Base-by-base conservation (phyloP, 1,139 yeast genomes). In the Torulaspora pretoriensis region DNA sequence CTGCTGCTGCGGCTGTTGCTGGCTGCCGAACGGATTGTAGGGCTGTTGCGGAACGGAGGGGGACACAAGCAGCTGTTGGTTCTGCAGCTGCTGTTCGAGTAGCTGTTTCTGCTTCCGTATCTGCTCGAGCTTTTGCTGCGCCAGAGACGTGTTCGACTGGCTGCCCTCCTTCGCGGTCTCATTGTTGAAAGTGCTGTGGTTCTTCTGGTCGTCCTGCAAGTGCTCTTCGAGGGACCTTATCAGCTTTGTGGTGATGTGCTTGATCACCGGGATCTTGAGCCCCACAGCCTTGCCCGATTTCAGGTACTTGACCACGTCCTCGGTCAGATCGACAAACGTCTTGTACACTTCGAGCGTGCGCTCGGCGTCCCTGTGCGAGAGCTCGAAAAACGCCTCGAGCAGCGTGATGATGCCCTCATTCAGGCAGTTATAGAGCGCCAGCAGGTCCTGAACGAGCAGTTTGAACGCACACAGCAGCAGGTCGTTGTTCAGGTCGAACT, bases 371-470 rank as follows among this genome's bases (percentile, higher is more conserved):
- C 72, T 71, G 54, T 78, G 80, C 30, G 90, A 80, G 80, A 92
- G 84, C 67, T 92, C 98, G 68, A 92, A 92, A 67, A 87, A 92
- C 62, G 92, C 95, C 63, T 92, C 97, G 53, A 92, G 75, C 39
- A 92, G 70, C 59, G 89, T 90, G 54, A 92, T 90, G 30, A 92
- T 96, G 24, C 97, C 97, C 68, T 92, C 97, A 66, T 92, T 92
- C 54, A 92, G 71, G 45, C 84, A 83, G 67, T 92, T 97, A 67
- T 88, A 94, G 35, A 92, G 69, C 1, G 88, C 78, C 54, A 92
- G 72, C 54, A 92, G 72, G 65, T 92, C 98, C 59, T 85, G 85
- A 8, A 90, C 96, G 44, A 92, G 74, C 64, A 92, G 73, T 47
- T 96, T 73, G 68, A 92, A 92, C 25, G 95, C 85, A 26, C 92